Evolutionary conservation across 306 rosid species (phyloP).

Genomic region (Vigna radiata): DNA sequence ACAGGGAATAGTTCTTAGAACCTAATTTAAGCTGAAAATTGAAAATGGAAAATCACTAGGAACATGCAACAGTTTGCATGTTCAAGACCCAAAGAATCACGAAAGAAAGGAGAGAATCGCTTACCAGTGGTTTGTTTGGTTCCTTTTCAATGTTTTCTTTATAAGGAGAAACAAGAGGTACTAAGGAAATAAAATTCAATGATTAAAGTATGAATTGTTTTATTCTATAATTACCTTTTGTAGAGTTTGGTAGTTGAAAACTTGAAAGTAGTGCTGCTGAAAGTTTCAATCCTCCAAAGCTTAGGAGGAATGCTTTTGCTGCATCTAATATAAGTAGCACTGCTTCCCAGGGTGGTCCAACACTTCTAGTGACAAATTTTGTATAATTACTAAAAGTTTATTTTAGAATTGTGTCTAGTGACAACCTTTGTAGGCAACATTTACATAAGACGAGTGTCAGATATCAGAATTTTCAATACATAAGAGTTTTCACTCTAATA

Average conservation of each 20-base stretch:
- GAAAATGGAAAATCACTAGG: too few species aligned
- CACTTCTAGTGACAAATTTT: constrained; percentile 5
- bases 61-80: too few species aligned
- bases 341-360: constrained; percentile 55
- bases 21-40: too few species aligned
- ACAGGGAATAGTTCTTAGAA: too few species aligned
- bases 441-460: not conserved
- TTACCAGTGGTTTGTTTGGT: constrained; percentile 62
- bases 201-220: not conserved
- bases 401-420: constrained; percentile 12
- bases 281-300: constrained; percentile 53
- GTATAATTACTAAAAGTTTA: constrained; percentile 15
- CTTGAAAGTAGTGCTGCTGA: constrained; percentile 47
- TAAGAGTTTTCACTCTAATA: constrained; percentile 13
- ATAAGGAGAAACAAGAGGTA: constrained; percentile 70
- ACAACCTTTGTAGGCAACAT: not conserved
- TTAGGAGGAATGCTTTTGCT: constrained; percentile 67
- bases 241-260: constrained; percentile 12
- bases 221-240: constrained; percentile 7
- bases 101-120: too few species aligned
- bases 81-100: too few species aligned
- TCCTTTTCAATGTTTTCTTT: constrained; percentile 72
- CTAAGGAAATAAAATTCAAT: constrained; percentile 27
- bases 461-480: not conserved
- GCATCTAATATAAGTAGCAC: constrained; percentile 70